phyloP scores from a whole-genome alignment of 441 rosid genomes.

The Aquilaria agallochum region DNA sequence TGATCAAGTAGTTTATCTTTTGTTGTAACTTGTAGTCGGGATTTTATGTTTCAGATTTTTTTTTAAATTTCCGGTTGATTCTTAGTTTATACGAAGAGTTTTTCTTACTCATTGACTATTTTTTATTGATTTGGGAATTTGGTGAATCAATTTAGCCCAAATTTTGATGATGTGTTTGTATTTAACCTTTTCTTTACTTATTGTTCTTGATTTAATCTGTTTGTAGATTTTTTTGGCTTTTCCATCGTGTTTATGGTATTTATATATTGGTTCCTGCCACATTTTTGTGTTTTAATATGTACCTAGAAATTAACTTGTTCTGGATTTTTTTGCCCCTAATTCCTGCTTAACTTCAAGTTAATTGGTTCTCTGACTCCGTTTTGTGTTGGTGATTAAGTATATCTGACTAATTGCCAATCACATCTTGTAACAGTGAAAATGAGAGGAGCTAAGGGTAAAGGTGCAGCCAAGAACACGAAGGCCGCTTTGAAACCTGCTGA shows the following conservation, averaged over 20 bases:
- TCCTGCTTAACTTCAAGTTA: neutral
- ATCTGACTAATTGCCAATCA: neutral
- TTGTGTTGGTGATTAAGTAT: neutral
- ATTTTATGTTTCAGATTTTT: neutral
- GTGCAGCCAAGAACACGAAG: conserved; percentile 36
- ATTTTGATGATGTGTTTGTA: neutral
- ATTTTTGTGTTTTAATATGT: neutral
- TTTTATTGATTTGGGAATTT: too few relatives aligned
- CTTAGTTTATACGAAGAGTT: neutral
- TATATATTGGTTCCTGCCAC: too few relatives aligned
- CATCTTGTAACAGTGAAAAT: conserved; percentile 22
- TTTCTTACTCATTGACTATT: too few relatives aligned
- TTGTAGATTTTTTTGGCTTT: too few relatives aligned
- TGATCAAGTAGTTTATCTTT: neutral
- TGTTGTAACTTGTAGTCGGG: neutral
- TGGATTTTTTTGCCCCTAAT: neutral
- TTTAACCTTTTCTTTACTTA: too few relatives aligned
- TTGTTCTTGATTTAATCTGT: too few relatives aligned
- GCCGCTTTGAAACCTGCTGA: conserved; percentile 60
- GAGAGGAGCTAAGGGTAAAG: conserved; percentile 66
- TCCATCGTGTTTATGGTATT: too few relatives aligned
- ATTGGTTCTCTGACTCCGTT: neutral
- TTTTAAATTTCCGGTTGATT: neutral
- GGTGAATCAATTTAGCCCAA: neutral
- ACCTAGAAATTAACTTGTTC: neutral